Base-by-base conservation (phyloP, 495 filamentous ascomycete genomes). In the Tuber brumale region DNA sequence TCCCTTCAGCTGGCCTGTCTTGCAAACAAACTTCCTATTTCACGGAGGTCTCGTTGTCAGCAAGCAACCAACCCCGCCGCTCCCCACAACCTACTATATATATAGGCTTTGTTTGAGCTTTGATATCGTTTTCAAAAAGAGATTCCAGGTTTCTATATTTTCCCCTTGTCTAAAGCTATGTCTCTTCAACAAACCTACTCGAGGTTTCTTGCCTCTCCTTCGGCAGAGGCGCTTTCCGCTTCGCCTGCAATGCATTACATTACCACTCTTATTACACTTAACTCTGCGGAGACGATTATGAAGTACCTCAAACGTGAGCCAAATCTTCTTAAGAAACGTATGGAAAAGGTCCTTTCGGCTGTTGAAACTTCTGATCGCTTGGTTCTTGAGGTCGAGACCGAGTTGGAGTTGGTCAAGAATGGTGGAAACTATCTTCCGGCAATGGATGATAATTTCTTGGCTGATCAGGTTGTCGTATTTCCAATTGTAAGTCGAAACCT, bases 401-500 rank as follows among this genome's bases (percentile, higher is more conserved):
- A 90, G 10, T 83, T 99, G 27, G 93, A 96, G 82, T 97, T 99
- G 82, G 75, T 91, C 39, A 87, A 85, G 76, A 89, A 91, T 73
- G 95, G 95, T 76, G 96, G 94, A 61, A 88, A 92, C 69, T 99
- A 94, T 85, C 89, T 99, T 44, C 96, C 95, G 27, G 89, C 89
- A 70, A 85, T 99, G 71, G 95, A 98, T 76, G 94, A 98, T 86
- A 97, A 97, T 85, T 97, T 98, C 84, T 84, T 99, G 72, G 86
- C 91, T 73, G 96, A 98, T 84, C 91, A 91, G 77, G 89, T 89
- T 78, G 93, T 93, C 70, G 91, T 88, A 57, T 89, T 98, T 79
- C 91, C 93, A 75, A 89, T 95, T 87, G 94, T 97, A 89, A 81
- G 90, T 86, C 61, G 70, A 71, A 46, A 66, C 43, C 41, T 37